Evolutionary conservation across 192 early-diverging fungal genomes (phyloP).

Genomic region (Podila verticillata): DNA sequence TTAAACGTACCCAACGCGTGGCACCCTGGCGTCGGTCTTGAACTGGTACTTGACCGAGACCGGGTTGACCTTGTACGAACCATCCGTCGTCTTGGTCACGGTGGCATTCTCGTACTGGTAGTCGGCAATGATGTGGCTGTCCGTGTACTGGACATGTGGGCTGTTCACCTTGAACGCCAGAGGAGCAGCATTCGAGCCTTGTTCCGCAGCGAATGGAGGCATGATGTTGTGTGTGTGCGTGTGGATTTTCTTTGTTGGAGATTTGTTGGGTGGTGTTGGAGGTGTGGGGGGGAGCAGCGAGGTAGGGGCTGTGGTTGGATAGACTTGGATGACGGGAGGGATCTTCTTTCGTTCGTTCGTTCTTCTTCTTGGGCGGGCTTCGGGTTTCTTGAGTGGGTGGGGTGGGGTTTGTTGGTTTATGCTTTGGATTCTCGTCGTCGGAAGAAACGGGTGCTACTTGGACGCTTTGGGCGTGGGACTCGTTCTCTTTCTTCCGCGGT

Average conservation of each 20-base stretch:
- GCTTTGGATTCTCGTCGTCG: constrained; percentile 31
- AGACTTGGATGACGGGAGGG: too few relatives aligned
- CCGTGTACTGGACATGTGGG: constrained; percentile 89
- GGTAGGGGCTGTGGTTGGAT: too few relatives aligned
- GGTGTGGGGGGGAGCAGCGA: too few relatives aligned
- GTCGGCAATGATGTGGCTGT: constrained; percentile 79
- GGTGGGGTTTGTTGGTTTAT: neutral
- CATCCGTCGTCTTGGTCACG: constrained; percentile 75
- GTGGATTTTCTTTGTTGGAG: too few relatives aligned
- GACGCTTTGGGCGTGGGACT: constrained; percentile 74
- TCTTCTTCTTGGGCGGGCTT: too few relatives aligned
- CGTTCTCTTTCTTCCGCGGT: constrained; percentile 78
- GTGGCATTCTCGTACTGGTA: constrained; percentile 93
- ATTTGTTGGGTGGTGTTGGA: too few relatives aligned
- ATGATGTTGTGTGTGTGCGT: constrained; percentile 13
- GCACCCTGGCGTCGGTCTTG: constrained; percentile 84
- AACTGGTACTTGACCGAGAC: constrained; percentile 91
- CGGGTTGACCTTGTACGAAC: constrained; percentile 80
- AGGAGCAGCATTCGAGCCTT: constrained; percentile 51
- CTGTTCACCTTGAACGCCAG: constrained; percentile 87
- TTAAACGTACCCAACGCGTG: constrained; percentile 77
- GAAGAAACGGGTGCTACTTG: constrained; percentile 47
- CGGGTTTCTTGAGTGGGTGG: too few relatives aligned
- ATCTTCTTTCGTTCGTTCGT: too few relatives aligned
- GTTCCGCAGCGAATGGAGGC: constrained; percentile 53